Evolutionary conservation across 1,284 basidiomycete species (phyloP), one percentile per base, ranked within the genome.

Genomic region (Leccinum solheimii): DNA sequence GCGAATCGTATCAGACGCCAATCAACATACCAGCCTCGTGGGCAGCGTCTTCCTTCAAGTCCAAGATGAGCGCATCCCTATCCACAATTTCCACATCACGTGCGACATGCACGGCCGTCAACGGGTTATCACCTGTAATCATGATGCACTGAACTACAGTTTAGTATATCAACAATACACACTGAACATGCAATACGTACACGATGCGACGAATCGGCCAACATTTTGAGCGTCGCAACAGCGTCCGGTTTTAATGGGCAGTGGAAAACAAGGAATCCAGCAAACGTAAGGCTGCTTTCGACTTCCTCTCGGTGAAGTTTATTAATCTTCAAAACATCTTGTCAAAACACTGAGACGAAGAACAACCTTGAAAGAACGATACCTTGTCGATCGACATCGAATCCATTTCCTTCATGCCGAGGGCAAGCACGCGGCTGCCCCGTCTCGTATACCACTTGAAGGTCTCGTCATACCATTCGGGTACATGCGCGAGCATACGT

Each of bases 41-140:
- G 5, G 82, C 78, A 0, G 93, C 81, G 56, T 94, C 90, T 72
- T 98, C 95, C 67, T 86, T 88, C 59, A 95, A 72, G 74, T 98
- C 96, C 26, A 98, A 80, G 64, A 98, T 97, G 56, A 97, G 84
- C 2, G 89, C 92, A 10, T 97, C 93, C 36, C 95, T 87, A 72
- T 98, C 95, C 11, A 98, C 90, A 67, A 98, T 98, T 70, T 98
- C 95, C 8, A 98, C 96, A 70, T 96, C 94, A 36, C 85, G 85
- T 21, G 96, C 95, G 50, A 98, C 95, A 74, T 98, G 95, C 1
- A 92, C 88, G 16, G 95, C 95, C 0, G 96, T 98, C 60, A 98
- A 79, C 14, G 95, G 96, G 75, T 98, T 98, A 76, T 98, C 95
- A 51, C 95, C 95, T 53, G 95, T 98, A 66, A 98, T 98, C 95